Evolutionary conservation across 495 filamentous ascomycete species (phyloP).

Genomic region (Tuber magnatum): DNA sequence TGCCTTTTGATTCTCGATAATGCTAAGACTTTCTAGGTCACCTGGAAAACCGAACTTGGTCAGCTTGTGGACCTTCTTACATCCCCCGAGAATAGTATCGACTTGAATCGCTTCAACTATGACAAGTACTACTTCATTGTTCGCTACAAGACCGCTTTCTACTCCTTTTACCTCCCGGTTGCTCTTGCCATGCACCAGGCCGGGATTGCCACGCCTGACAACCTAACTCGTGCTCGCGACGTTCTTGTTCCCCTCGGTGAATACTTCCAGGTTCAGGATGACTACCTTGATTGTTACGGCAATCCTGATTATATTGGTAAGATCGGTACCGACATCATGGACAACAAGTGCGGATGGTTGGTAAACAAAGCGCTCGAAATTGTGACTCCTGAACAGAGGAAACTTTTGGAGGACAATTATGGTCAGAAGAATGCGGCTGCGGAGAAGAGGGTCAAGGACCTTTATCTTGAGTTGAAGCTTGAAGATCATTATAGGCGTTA

Average conservation of each 20-base stretch:
- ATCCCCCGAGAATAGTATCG: slow-evolving; percentile 82
- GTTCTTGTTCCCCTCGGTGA: slow-evolving; percentile 98
- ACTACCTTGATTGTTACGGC: slow-evolving; percentile 96
- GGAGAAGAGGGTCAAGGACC: slow-evolving; percentile 76
- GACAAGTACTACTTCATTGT: slow-evolving; percentile 98
- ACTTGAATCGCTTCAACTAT: slow-evolving; percentile 87
- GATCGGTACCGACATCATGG: slow-evolving; percentile 96
- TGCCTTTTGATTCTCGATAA: not conserved
- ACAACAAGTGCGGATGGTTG: slow-evolving; percentile 98
- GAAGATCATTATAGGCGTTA: slow-evolving; percentile 76
- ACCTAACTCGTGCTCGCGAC: slow-evolving; percentile 75
- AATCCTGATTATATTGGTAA: slow-evolving; percentile 87
- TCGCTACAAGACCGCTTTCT: slow-evolving; percentile 98
- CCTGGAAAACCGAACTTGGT: slow-evolving; percentile 88
- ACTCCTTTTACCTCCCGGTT: slow-evolving; percentile 98
- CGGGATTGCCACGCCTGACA: slow-evolving; percentile 70
- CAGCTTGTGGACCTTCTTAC: slow-evolving; percentile 92
- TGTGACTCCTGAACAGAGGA: slow-evolving; percentile 71
- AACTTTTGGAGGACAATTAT: slow-evolving; percentile 75
- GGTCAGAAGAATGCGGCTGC: slow-evolving; percentile 74
- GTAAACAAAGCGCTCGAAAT: slow-evolving; percentile 83
- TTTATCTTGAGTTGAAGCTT: slow-evolving; percentile 77
- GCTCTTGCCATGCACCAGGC: slow-evolving; percentile 77
- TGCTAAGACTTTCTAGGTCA: slow-evolving; percentile 36
- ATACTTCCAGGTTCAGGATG: slow-evolving; percentile 98